phyloP scores from a whole-genome alignment of 1,139 yeast species.

The Eremothecium gossypii region DNA sequence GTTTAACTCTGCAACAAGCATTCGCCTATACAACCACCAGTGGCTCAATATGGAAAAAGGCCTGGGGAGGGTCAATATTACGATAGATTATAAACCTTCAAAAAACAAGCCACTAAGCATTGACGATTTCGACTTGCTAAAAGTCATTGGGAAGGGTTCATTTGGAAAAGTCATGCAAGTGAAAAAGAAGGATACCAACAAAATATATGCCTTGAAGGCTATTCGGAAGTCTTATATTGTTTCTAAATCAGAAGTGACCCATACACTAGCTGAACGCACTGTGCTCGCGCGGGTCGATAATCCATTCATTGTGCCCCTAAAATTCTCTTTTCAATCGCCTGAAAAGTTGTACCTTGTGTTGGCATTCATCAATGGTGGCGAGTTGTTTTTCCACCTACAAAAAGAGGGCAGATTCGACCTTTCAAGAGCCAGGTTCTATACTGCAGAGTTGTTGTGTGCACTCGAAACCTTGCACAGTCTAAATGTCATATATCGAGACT shows the following conservation, averaged over 20 bases:
- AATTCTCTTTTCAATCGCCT: constrained; percentile 92
- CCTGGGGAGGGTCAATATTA: constrained; percentile 43
- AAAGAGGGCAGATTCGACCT: constrained; percentile 82
- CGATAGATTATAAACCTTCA: constrained; percentile 72
- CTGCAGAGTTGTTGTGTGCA: constrained; percentile 88
- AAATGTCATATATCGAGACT: constrained; percentile 88
- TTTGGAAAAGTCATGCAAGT: constrained; percentile 99
- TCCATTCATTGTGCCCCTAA: constrained; percentile 97
- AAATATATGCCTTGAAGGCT: constrained; percentile 88
- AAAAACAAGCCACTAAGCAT: constrained; percentile 65
- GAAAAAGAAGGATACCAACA: constrained; percentile 86
- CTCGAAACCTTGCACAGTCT: constrained; percentile 83
- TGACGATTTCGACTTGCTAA: constrained; percentile 84
- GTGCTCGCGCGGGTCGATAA: constrained; percentile 87
- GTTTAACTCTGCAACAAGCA: constrained; percentile 32
- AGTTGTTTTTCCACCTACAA: constrained; percentile 88
- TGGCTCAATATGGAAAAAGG: constrained; percentile 34
- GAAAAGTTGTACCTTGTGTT: constrained; percentile 85
- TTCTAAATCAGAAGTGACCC: constrained; percentile 89
- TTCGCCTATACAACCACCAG: constrained; percentile 40
- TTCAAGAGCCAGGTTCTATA: constrained; percentile 84
- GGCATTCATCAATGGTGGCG: constrained; percentile 96
- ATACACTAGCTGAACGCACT: constrained; percentile 91
- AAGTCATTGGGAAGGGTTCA: constrained; percentile 95
- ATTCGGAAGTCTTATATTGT: constrained; percentile 90